These are phyloP conservation scores for Aspergillus awamori DNA, from an alignment of 2,329 filamentous ascomycete genomes.

Conservation along the genomic window DNA sequence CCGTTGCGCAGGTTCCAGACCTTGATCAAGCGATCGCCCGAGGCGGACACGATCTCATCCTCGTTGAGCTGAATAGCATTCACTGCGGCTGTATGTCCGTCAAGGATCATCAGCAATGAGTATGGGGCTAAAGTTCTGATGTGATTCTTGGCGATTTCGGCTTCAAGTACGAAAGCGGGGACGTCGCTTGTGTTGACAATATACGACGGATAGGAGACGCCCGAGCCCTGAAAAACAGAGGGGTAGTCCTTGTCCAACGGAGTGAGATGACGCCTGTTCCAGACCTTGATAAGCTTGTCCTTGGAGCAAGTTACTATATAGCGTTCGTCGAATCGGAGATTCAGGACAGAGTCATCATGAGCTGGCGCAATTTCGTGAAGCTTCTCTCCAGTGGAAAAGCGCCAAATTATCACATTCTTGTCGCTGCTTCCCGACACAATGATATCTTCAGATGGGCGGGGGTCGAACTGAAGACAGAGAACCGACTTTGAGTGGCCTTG, in stretches of 20 bases:
- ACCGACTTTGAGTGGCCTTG: slow-evolving; percentile 82
- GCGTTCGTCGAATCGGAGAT: slow-evolving; percentile 86
- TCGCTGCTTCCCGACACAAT: slow-evolving; percentile 97
- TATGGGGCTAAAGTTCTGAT: slow-evolving; percentile 63
- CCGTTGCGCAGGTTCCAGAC: slow-evolving; percentile 89
- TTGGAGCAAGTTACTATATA: slow-evolving; percentile 97
- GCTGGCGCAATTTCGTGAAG: slow-evolving; percentile 75
- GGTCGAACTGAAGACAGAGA: slow-evolving; percentile 92
- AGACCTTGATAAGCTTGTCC: slow-evolving; percentile 95
- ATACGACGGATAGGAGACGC: slow-evolving; percentile 55
- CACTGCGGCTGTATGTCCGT: slow-evolving; percentile 87
- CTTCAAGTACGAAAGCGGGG: slow-evolving; percentile 46
- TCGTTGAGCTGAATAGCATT: slow-evolving; percentile 92
- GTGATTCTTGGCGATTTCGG: slow-evolving; percentile 45
- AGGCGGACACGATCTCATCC: slow-evolving; percentile 88
- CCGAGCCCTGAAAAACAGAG: slow-evolving; percentile 43
- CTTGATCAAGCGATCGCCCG: slow-evolving; percentile 90
- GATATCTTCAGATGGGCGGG: slow-evolving; percentile 80
- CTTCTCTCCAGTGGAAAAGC: slow-evolving; percentile 84
- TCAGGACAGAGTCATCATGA: slow-evolving; percentile 88
- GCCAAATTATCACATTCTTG: slow-evolving; percentile 86
- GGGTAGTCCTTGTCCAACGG: slow-evolving; percentile 51
- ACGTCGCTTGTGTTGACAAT: slow-evolving; percentile 55
- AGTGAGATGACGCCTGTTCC: slow-evolving; percentile 74
- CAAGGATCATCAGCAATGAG: slow-evolving; percentile 74